Evolutionary conservation across 305 asterid genomes (phyloP).

Genomic region (Euphrasia arctica): DNA sequence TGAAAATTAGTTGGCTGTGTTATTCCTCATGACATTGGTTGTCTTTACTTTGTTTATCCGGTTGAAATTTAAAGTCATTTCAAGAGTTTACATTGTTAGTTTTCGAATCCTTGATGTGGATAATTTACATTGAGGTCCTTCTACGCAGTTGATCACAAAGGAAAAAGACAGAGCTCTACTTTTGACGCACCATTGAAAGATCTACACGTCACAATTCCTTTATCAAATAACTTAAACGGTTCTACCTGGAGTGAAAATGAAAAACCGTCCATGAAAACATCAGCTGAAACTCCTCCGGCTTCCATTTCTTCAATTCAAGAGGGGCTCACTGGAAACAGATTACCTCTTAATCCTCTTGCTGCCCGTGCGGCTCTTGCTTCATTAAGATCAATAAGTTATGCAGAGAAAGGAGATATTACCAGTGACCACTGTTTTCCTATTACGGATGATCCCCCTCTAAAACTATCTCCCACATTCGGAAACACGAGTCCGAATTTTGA

Average conservation of each 20-base stretch:
- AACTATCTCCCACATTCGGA: slow-evolving; percentile 28
- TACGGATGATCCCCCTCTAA: slow-evolving; percentile 21
- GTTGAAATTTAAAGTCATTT: slow-evolving; percentile 16
- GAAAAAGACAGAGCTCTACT: slow-evolving; percentile 20
- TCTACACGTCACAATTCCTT: slow-evolving; percentile 15
- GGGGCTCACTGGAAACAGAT: slow-evolving; percentile 30
- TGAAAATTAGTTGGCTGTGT: slow-evolving; percentile 13
- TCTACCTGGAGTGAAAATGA: slow-evolving; percentile 25
- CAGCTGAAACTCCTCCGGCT: slow-evolving; percentile 23
- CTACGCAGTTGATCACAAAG: slow-evolving; percentile 34
- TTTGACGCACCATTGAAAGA: slow-evolving; percentile 23
- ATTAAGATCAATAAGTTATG: slow-evolving; percentile 34
- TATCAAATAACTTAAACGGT: slow-evolving; percentile 18
- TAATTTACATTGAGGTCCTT: slow-evolving; percentile 20
- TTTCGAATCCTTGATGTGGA: not conserved
- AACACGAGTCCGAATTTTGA: slow-evolving; percentile 24
- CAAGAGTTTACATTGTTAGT: slow-evolving; percentile 5
- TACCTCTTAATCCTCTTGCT: slow-evolving; percentile 54
- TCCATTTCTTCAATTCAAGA: slow-evolving; percentile 28
- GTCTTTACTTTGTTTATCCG: slow-evolving; percentile 6
- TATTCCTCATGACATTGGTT: slow-evolving; percentile 19
- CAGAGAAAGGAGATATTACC: slow-evolving; percentile 15
- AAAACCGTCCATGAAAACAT: slow-evolving; percentile 22
- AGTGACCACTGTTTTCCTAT: slow-evolving; percentile 12
- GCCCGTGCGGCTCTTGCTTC: slow-evolving; percentile 76